These are phyloP conservation scores for Mucor velutinosus DNA, from an alignment of 371 early-diverging fungal genomes.

Conservation along the genomic window DNA sequence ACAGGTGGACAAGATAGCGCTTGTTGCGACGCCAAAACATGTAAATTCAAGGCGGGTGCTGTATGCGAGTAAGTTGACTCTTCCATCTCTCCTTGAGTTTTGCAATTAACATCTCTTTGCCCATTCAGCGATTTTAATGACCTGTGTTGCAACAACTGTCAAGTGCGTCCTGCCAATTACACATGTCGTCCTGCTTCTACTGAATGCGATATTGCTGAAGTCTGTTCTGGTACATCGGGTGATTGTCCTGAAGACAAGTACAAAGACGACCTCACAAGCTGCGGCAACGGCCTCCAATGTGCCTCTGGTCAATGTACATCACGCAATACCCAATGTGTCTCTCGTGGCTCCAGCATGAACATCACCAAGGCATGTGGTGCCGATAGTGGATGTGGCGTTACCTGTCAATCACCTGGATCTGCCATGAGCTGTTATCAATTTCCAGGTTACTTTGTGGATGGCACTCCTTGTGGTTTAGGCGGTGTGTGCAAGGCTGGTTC, in stretches of 20 bases:
- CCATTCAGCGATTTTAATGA: conserved; percentile 75
- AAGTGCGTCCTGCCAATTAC: conserved; percentile 61
- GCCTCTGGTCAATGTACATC: conserved; percentile 92
- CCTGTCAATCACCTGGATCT: conserved; percentile 63
- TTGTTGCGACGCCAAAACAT: conserved; percentile 84
- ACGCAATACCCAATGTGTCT: conserved; percentile 80
- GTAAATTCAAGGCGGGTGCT: conserved; percentile 81
- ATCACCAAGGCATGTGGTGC: conserved; percentile 48
- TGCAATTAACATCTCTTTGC: neutral
- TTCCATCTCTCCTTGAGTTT: neutral
- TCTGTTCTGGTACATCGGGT: conserved; percentile 76
- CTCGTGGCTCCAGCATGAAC: conserved; percentile 50
- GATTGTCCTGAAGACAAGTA: conserved; percentile 80
- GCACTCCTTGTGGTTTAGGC: conserved; percentile 85
- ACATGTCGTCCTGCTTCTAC: conserved; percentile 82
- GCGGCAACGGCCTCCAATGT: conserved; percentile 69
- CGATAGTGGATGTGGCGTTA: conserved; percentile 61
- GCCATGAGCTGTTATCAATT: conserved; percentile 65
- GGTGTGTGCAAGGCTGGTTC: conserved; percentile 61
- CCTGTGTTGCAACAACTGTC: conserved; percentile 82
- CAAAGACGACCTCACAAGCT: conserved; percentile 70
- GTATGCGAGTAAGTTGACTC: conserved; percentile 67
- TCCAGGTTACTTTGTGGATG: conserved; percentile 84
- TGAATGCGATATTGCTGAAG: conserved; percentile 84
- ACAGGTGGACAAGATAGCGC: conserved; percentile 74